Evolutionary conservation across 2,329 filamentous ascomycete species (phyloP), one percentile per base, ranked within the genome.

Genomic region (Corinectria fuckeliana): DNA sequence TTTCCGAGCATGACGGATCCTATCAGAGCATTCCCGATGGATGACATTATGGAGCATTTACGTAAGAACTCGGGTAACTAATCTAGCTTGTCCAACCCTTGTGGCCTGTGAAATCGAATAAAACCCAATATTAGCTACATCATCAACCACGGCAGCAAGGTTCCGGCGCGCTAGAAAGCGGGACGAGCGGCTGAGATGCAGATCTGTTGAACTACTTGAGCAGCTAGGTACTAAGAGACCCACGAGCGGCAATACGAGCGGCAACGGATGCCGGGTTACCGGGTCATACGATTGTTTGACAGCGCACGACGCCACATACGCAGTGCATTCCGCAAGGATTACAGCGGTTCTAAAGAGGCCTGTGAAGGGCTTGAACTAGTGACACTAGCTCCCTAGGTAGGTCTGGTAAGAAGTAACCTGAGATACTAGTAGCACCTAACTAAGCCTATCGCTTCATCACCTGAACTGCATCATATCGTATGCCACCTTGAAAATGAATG

Each of bases 101-200:
- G n/a, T n/a, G n/a, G n/a, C n/a, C n/a, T n/a, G n/a, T n/a, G n/a
- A n/a, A n/a, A n/a, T n/a, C n/a, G n/a, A n/a, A n/a, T n/a, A n/a
- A n/a, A n/a, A n/a, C n/a, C n/a, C n/a, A n/a, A n/a, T n/a, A n/a
- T n/a, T n/a, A n/a, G n/a, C n/a, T 38, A 50, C 30, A 39, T 28
- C 3, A 48, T 32, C 47, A 39, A 51, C 34, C 30, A 48, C 30
- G 49, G 47, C 20, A 39, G 45, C 26, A 55, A 51, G 39, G 30
- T 50, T 28, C n/a, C 47, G 14, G 20, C 28, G 25, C 55, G 36
- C 39, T 47, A 49, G 44, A 28, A 26, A 50, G 21, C 3, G 47
- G 26, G 23, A 36, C 11, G 14, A 25, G 20, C 38, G 36, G 36
- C 23, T 23, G 30, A 45, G 38, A 30, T 26, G 5, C 11, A 16